phyloP scores from a whole-genome alignment of 2,329 filamentous ascomycete genomes.

The Rachicladosporium sp. region DNA sequence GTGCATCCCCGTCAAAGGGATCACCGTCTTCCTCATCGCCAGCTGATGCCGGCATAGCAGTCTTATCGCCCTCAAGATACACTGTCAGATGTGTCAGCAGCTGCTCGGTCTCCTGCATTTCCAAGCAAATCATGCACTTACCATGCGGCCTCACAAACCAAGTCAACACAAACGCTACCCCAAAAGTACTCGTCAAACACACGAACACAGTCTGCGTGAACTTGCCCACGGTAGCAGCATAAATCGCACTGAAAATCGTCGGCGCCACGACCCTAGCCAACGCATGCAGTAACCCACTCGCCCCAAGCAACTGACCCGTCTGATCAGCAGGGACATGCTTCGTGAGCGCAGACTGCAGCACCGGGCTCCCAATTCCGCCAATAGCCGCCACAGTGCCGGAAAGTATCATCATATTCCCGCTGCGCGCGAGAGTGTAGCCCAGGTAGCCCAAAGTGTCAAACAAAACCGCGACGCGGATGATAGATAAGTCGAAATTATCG shows the following conservation, averaged over 20 bases:
- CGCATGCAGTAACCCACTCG: constrained; percentile 74
- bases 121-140: constrained; percentile 36
- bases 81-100: too few relatives aligned
- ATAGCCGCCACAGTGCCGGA: constrained; percentile 63
- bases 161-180: constrained; percentile 50
- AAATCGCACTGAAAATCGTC: constrained; percentile 73
- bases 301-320: constrained; percentile 79
- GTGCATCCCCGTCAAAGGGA: too few relatives aligned
- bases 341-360: constrained; percentile 69
- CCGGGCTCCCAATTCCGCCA: constrained; percentile 76
- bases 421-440: constrained; percentile 58
- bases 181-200: constrained; percentile 56
- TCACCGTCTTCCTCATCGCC: too few relatives aligned
- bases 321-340: constrained; percentile 79
- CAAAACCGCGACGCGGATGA: constrained; percentile 62
- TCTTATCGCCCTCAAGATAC: too few relatives aligned
- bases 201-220: constrained; percentile 79
- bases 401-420: constrained; percentile 52
- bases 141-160: constrained; percentile 62
- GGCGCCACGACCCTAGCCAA: constrained; percentile 68
- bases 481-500: constrained; percentile 62
- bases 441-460: constrained; percentile 66
- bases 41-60: too few relatives aligned
- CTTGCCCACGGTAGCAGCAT: constrained; percentile 63
- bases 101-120: too few relatives aligned